phyloP scores from a whole-genome alignment of 768 basidiomycete species.

The Astraeus odoratus region DNA sequence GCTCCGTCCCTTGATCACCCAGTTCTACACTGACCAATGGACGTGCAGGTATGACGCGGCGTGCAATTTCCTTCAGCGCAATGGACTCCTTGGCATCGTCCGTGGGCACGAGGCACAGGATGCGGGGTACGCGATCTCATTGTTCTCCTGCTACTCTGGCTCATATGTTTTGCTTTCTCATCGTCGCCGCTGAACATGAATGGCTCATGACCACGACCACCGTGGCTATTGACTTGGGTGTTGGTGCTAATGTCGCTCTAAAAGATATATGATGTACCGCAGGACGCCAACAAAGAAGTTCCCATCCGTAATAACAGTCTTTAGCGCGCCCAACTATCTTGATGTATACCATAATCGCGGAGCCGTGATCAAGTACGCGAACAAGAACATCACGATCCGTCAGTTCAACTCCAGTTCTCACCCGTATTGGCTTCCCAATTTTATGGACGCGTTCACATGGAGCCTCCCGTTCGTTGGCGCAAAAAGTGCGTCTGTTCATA shows the following conservation, averaged over 20 bases:
- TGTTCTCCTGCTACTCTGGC: slow-evolving; percentile 1
- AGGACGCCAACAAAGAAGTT: slow-evolving; percentile 94
- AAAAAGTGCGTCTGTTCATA: slow-evolving; percentile 60
- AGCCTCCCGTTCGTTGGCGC: slow-evolving; percentile 95
- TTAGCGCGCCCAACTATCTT: slow-evolving; percentile 95
- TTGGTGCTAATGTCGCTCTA: not conserved
- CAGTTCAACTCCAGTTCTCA: slow-evolving; percentile 77
- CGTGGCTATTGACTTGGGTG: slow-evolving; percentile 2
- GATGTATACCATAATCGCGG: slow-evolving; percentile 97
- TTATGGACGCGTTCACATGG: slow-evolving; percentile 99
- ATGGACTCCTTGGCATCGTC: slow-evolving; percentile 84
- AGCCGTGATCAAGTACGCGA: slow-evolving; percentile 95
- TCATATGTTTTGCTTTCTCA: not conserved
- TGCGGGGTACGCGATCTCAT: slow-evolving; percentile 59
- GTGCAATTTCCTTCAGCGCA: slow-evolving; percentile 89
- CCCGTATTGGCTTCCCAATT: slow-evolving; percentile 96
- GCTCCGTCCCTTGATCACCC: not conserved
- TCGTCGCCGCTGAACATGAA: not conserved
- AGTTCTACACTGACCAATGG: not conserved
- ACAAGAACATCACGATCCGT: slow-evolving; percentile 94
- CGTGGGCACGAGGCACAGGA: slow-evolving; percentile 98
- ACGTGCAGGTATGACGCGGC: slow-evolving; percentile 77
- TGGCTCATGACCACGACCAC: not conserved
- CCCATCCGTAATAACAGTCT: slow-evolving; percentile 96
- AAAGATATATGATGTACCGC: slow-evolving; percentile 86